Evolutionary conservation across 345 rosid species (phyloP), one percentile per base, ranked within the genome.

Genomic region (Brassica rapa): DNA sequence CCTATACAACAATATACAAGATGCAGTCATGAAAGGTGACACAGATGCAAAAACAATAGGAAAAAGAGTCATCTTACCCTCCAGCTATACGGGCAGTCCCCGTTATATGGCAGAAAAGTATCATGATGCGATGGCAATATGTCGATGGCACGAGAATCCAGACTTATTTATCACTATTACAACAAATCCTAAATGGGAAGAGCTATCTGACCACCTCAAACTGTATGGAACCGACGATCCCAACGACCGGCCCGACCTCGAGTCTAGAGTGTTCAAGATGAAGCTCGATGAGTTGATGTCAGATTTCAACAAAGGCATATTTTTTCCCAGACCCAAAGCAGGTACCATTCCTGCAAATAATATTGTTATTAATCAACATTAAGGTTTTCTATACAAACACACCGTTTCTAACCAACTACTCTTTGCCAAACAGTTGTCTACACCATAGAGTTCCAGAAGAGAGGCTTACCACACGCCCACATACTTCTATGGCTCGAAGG

Each of bases 91-190:
- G 0, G 61, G 29, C 0, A 14, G 61, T 0, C 77, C 70, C 3
- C 7, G 51, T 12, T 74, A 74, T 3, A 64, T 64, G 71, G 29
- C 19, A 0, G 59, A 74, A 1, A 63, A 32, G 2, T 74, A 74
- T 27, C 70, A 74, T 5, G 60, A 63, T 49, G 77, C 61, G 19
- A 74, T 74, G 43, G 51, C 53, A 1, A 74, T 74, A 1, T 74
- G 62, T 2, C 15, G 63, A 6, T 74, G 62, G 70, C 7, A 14
- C 0, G 43, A 24, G 0, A 49, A 74, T 11, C 77, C 71, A 7
- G 0, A 64, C 12, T 6, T 74, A 1, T 64, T 74, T 6, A 62
- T 74, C 5, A 74, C 30, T 0, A 4, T 64, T 0, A 41, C 41
- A 0, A 35, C 62, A 5, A 74, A 65, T 8, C 61, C 56, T 1